phyloP scores from a whole-genome alignment of 116 monocot species.

The Papilionanthe hybrid region DNA sequence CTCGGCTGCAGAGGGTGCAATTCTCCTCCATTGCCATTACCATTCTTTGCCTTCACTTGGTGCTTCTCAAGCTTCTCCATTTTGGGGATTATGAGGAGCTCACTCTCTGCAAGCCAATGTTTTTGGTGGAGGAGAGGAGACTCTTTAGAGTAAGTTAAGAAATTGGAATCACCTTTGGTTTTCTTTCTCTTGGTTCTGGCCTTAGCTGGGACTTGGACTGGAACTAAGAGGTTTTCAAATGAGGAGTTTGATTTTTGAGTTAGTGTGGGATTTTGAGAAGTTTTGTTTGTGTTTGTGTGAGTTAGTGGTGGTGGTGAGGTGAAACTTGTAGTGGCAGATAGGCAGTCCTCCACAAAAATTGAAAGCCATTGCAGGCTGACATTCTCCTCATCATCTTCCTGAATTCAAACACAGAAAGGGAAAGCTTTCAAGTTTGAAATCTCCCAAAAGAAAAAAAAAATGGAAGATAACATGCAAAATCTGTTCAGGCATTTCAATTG shows the following conservation, averaged over 20 bases:
- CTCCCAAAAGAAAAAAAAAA: not conserved
- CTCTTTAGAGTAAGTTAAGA: slow-evolving; percentile 1
- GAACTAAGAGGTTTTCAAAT: not conserved
- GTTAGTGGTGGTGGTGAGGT: slow-evolving; percentile 7
- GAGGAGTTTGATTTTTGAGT: not conserved
- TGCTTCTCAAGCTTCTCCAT: slow-evolving; percentile 9
- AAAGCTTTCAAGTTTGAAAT: not conserved
- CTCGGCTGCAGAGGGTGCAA: slow-evolving; percentile 13
- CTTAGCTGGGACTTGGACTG: not conserved
- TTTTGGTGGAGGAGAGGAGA: slow-evolving; percentile 34
- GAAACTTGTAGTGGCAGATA: slow-evolving; percentile 23
- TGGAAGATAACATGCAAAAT: not conserved
- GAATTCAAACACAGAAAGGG: not conserved
- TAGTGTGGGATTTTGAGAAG: not conserved
- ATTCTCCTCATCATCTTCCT: slow-evolving; percentile 36
- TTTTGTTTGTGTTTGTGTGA: not conserved
- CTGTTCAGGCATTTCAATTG: not conserved
- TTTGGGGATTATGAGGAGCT: slow-evolving; percentile 35
- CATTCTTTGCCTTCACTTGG: not conserved
- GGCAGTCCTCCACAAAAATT: slow-evolving; percentile 60
- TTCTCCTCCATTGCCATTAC: slow-evolving; percentile 13
- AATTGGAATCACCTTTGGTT: not conserved
- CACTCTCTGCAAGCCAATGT: slow-evolving; percentile 63
- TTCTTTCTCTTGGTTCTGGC: slow-evolving; percentile 44
- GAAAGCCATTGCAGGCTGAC: slow-evolving; percentile 60